Evolutionary conservation across 108 stramenopile species (phyloP), one percentile per base, ranked within the genome.

Genomic region (Nannochloropsis granulata): DNA sequence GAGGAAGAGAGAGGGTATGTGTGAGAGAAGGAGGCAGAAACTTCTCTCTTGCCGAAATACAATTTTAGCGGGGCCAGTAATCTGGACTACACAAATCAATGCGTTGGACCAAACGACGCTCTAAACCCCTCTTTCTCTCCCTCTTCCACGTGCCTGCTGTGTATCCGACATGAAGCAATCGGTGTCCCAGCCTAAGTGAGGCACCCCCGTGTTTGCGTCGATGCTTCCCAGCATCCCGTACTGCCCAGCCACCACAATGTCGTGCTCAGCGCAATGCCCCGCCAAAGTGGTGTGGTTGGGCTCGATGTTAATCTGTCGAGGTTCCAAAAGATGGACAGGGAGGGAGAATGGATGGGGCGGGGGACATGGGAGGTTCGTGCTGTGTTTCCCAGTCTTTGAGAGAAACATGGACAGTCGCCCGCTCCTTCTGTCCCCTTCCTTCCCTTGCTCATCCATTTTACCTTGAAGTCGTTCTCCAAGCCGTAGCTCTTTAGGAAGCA

Each of bases 241-340:
- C 78, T 90, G 78, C 16, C 85, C 83, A 25, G 92, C 87, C 19
- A 93, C 82, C 34, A 86, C 82, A 83, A 92, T 89, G 82, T 93
- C 93, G 82, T 93, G 93, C 78, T 91, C 92, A 23, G 88, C 88
- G 43, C 90, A 87, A 82, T 93, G 93, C 44, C 93, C 93, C 23
- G 93, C 93, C 43, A 93, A 84, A 23, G 91, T 89, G 14, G 93
- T 93, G 86, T 93, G 93, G 81, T 93, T 93, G 78, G 93, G 93
- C 82, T 93, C 93, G 82, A 93, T 91, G 82, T 93, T 93, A 25
- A 93, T 71, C 56, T 71, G 56, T 34, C 5, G 34, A 34, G 5
- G 34, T 3, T 34, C 34, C 2, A 34, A 34, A 34, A 34, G 34
- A 34, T 3, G 34, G 34, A 5, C 1, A 34, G 34, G 34, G 34